A percentile compares a stretch with the other conserved stretches of the same genome.
phyloP scores from a whole-genome alignment of 352 stramenopile species.

The Pilasporangium apinafurcum region DNA sequence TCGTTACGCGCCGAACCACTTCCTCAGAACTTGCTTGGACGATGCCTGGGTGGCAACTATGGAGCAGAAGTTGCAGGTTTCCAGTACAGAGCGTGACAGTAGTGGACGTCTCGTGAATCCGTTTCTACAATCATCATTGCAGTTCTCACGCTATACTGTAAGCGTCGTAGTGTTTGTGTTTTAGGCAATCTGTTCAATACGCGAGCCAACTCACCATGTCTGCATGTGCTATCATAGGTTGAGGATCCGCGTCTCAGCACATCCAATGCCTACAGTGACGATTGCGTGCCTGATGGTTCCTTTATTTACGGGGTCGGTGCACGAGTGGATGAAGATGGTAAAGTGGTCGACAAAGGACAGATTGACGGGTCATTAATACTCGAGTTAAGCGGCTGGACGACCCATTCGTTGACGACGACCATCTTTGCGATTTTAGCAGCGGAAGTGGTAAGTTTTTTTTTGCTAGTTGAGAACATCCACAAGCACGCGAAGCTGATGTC shows the following conservation, averaged over 20 bases:
- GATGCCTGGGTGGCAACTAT: conserved; percentile 3
- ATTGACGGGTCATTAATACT: conserved; percentile 20
- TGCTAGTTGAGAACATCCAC: neutral
- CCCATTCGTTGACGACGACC: conserved; percentile 27
- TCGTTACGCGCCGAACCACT: conserved; percentile 3
- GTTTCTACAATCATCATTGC: conserved; percentile 3
- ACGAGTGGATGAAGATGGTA: no score
- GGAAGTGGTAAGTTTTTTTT: conserved; percentile 21
- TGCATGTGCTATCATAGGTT: neutral
- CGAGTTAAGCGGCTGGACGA: conserved; percentile 29
- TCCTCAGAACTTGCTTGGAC: conserved; percentile 2
- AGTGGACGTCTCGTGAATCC: neutral
- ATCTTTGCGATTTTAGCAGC: conserved; percentile 37
- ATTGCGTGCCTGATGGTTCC: neutral
- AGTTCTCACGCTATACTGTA: conserved; percentile 1
- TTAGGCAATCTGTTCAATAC: neutral
- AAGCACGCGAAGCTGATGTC: neutral
- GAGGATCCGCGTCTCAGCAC: neutral
- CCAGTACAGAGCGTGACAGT: conserved; percentile 1
- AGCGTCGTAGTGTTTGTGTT: neutral
- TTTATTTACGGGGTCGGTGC: neutral
- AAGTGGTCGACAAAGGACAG: conserved; percentile 1
- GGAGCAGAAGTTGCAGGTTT: no score
- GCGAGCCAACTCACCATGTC: neutral
- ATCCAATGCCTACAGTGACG: neutral